These are phyloP conservation scores for Arabis hirsuta DNA, from an alignment of 345 rosid species.

Conservation along the genomic window DNA sequence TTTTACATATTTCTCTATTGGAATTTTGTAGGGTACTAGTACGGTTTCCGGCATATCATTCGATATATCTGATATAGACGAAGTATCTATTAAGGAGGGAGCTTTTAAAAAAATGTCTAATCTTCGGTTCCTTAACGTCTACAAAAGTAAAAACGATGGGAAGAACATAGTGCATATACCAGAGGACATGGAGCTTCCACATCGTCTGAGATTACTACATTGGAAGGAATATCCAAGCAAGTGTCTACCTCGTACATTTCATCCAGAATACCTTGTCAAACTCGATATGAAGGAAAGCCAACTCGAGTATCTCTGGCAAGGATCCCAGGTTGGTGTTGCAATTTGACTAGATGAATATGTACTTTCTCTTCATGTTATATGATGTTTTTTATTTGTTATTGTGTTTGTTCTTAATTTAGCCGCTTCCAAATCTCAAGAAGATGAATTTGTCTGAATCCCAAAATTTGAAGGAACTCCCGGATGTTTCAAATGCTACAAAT, in stretches of 20 bases:
- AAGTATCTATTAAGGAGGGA: neutral
- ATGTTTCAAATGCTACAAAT: conserved; percentile 33
- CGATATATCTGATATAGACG: neutral
- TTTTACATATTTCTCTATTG: neutral
- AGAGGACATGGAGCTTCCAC: conserved; percentile 2
- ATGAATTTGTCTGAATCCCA: neutral
- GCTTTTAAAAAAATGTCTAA: conserved; percentile 29
- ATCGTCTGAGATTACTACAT: conserved; percentile 19
- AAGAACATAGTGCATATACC: neutral
- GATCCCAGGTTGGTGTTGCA: no score
- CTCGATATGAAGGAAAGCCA: neutral
- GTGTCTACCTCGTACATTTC: conserved; percentile 28
- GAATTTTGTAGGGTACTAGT: conserved; percentile 28
- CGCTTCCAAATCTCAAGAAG: conserved; percentile 18
- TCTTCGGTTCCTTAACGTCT: conserved; percentile 30
- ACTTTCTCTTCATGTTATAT: neutral
- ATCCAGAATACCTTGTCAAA: conserved; percentile 10
- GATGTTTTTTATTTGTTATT: neutral
- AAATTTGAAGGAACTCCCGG: conserved; percentile 22
- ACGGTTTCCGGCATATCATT: conserved; percentile 21
- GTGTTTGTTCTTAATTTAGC: conserved; percentile 9
- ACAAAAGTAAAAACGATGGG: neutral
- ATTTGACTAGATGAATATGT: no score
- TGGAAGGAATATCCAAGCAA: conserved; percentile 37
- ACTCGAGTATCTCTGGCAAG: neutral